A percentile compares a stretch with the other conserved stretches of the same genome.
Evolutionary conservation across 768 basidiomycete genomes (phyloP).

Genomic region (Serendipita sp.): DNA sequence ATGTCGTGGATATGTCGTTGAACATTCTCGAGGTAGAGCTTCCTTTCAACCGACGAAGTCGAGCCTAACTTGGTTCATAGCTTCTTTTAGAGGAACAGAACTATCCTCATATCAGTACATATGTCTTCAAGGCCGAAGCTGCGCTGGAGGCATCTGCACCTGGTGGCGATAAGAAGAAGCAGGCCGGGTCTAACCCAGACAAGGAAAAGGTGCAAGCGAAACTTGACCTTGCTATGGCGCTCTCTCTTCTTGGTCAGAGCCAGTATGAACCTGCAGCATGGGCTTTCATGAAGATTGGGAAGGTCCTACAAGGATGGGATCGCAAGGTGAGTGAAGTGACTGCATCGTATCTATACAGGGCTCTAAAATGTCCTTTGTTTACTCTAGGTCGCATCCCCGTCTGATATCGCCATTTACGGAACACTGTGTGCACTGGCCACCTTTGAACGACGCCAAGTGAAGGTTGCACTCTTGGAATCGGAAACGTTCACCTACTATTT

Average conservation of each 20-base stretch:
- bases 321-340: conserved; percentile 33
- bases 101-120: conserved; percentile 77
- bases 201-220: conserved; percentile 58
- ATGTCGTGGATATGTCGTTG: conserved; percentile 79
- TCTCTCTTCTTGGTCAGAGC: conserved; percentile 55
- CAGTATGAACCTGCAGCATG: conserved; percentile 71
- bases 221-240: conserved; percentile 64
- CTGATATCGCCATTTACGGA: conserved; percentile 78
- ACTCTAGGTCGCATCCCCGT: conserved; percentile 51
- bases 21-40: background rate
- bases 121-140: conserved; percentile 91
- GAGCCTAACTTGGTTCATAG: conserved; percentile 24
- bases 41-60: background rate
- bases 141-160: conserved; percentile 50
- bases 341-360: background rate
- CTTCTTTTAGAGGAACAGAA: conserved; percentile 74
- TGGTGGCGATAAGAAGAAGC: conserved; percentile 17
- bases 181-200: conserved; percentile 27
- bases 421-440: conserved; percentile 72
- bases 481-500: conserved; percentile 32
- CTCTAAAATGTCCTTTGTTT: too few relatives aligned
- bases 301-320: conserved; percentile 62
- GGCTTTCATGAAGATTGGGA: conserved; percentile 53
- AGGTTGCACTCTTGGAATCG: conserved; percentile 23
- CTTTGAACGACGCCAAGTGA: conserved; percentile 53